Evolutionary conservation across 495 filamentous ascomycete species (phyloP).

Genomic region (Haplographium delicatum): DNA sequence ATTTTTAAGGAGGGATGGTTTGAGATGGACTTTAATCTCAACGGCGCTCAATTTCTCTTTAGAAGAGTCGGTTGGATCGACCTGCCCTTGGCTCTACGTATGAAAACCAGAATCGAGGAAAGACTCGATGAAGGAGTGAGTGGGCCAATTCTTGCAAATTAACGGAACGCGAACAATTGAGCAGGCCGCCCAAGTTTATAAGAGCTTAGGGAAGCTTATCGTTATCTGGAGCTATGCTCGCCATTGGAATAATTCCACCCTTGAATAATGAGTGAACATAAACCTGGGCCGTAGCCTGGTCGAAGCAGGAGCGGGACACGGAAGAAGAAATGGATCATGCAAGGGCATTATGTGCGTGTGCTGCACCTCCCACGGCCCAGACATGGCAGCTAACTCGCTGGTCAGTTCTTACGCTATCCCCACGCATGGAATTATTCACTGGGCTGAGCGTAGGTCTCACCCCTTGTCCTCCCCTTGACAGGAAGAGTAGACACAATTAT

Average conservation of each 20-base stretch:
- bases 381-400: neutral
- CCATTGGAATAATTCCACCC: slow-evolving; percentile 1
- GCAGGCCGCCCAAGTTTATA: slow-evolving; percentile 7
- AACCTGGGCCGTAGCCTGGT: slow-evolving; percentile 2
- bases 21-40: neutral
- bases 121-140: neutral
- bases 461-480: neutral
- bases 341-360: neutral
- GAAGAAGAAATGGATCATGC: slow-evolving; percentile 2
- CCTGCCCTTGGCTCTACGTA: neutral
- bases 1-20: neutral
- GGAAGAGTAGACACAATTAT: neutral
- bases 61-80: neutral
- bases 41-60: neutral
- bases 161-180: slow-evolving; percentile 1
- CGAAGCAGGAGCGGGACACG: slow-evolving; percentile 8
- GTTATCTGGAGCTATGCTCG: slow-evolving; percentile 1
- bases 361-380: neutral
- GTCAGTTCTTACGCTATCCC: neutral
- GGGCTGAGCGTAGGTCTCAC: neutral
- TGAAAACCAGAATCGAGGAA: neutral
- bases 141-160: neutral
- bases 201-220: slow-evolving; percentile 2
- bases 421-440: neutral
- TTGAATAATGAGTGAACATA: slow-evolving; percentile 6